These are phyloP conservation scores for Rhodotorula sp. DNA, from an alignment of 1,284 basidiomycete species.

Conservation along the genomic window DNA sequence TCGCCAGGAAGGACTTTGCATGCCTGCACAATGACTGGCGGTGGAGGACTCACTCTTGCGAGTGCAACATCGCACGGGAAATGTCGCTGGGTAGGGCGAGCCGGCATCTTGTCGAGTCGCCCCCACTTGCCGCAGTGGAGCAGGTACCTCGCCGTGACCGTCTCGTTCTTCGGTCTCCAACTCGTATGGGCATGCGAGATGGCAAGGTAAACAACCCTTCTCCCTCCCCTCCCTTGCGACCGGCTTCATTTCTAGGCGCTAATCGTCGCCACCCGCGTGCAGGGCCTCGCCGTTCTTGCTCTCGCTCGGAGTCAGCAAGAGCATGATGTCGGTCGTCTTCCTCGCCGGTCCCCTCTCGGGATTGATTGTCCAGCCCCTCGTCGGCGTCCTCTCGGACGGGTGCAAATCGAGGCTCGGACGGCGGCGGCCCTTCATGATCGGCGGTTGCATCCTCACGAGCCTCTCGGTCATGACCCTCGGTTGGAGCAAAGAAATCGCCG, in stretches of 20 bases:
- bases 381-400: conserved; percentile 48
- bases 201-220: conserved; percentile 21
- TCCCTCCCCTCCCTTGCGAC: not conserved
- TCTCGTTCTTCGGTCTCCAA: conserved; percentile 35
- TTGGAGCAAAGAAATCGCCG: conserved; percentile 46
- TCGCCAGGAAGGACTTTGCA: not conserved
- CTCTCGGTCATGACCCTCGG: conserved; percentile 48
- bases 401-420: conserved; percentile 49
- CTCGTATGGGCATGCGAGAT: conserved; percentile 44
- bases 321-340: conserved; percentile 50
- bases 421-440: conserved; percentile 49
- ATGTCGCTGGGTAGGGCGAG: conserved; percentile 33
- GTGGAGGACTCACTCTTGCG: not conserved
- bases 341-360: conserved; percentile 43
- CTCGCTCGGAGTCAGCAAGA: conserved; percentile 42
- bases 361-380: conserved; percentile 49
- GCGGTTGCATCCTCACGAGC: conserved; percentile 44
- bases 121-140: conserved; percentile 21
- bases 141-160: conserved; percentile 20
- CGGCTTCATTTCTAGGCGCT: not conserved
- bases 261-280: not conserved
- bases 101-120: conserved; percentile 10
- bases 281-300: conserved; percentile 44
- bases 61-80: not conserved
- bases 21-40: conserved; percentile 9